Percentiles rank a stretch among this genome's conserved stretches.
Conservation (phyloP, 805 yeast genomes). For the Candida krabiensis region DNA sequence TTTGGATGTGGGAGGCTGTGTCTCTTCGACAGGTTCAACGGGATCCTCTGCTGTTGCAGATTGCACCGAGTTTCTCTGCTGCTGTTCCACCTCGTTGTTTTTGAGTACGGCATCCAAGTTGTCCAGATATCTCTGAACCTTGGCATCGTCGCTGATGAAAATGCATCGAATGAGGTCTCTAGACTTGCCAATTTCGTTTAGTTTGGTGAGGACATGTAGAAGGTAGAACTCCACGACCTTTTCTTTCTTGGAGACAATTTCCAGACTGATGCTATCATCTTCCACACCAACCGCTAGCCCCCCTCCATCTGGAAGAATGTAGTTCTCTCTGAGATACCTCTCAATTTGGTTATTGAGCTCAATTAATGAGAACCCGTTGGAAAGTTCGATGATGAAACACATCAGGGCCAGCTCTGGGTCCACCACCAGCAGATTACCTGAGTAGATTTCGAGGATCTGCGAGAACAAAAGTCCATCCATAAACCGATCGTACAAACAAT, state of each 20-base stretch:
- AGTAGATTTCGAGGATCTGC: constrained; percentile 19
- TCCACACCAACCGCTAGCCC: constrained; percentile 8
- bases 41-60: background rate
- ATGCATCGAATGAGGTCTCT: constrained; percentile 18
- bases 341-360: constrained; percentile 26
- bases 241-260: constrained; percentile 8
- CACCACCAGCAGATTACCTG: constrained; percentile 8
- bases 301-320: constrained; percentile 20
- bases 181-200: constrained; percentile 17
- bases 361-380: constrained; percentile 25
- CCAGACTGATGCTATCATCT: background rate
- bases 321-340: constrained; percentile 15
- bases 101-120: constrained; percentile 11
- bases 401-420: constrained; percentile 31
- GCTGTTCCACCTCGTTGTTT: constrained; percentile 5
- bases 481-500: constrained; percentile 14
- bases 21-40: background rate
- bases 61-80: background rate
- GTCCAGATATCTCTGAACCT: constrained; percentile 12
- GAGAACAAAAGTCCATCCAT: constrained; percentile 22
- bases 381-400: constrained; percentile 31
- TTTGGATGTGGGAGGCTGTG: constrained; percentile 3
- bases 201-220: constrained; percentile 23
- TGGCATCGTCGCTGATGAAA: constrained; percentile 18
- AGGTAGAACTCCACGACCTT: constrained; percentile 27